A percentile compares a stretch with the other conserved stretches of the same genome.
Conservation (phyloP, 352 stramenopile genomes). For the Phytophthora cactorum region DNA sequence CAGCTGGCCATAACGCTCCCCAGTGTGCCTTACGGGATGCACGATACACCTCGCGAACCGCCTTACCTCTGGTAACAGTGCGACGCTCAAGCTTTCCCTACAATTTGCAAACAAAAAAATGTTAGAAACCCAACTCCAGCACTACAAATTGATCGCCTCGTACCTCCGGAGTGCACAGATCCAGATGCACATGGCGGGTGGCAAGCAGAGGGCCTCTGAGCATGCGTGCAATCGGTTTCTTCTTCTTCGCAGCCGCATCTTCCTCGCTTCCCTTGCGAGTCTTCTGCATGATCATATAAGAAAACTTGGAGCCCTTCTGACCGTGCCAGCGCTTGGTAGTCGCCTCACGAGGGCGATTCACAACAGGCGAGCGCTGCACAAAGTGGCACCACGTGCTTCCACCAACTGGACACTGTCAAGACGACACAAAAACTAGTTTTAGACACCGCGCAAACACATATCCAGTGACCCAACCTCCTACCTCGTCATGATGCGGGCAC, state of each 20-base stretch:
- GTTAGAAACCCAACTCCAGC: conserved; percentile 1
- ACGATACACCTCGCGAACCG: conserved; percentile 82
- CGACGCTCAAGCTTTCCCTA: conserved; percentile 82
- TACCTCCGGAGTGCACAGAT: conserved; percentile 83
- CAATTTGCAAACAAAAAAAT: conserved; percentile 20
- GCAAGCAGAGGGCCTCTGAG: conserved; percentile 74
- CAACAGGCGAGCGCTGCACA: conserved; percentile 77
- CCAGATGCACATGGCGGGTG: conserved; percentile 81
- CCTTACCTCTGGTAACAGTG: conserved; percentile 75
- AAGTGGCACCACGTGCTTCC: conserved; percentile 89
- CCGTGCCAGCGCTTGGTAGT: conserved; percentile 85
- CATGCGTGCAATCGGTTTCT: conserved; percentile 58
- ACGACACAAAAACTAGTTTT: conserved; percentile 15
- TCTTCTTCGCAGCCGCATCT: conserved; percentile 28
- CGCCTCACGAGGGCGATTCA: conserved; percentile 73
- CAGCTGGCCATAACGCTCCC: conserved; percentile 75
- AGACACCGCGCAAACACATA: neutral
- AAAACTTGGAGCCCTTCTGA: conserved; percentile 89
- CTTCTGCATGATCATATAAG: conserved; percentile 86
- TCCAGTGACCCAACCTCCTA: conserved; percentile 19
- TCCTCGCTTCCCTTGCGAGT: conserved; percentile 32
- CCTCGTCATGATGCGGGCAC: conserved; percentile 78
- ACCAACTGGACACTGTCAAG: conserved; percentile 60
- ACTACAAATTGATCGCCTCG: neutral
- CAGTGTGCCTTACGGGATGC: conserved; percentile 85